Evolutionary conservation across 768 basidiomycete genomes (phyloP), one percentile per base, ranked within the genome.

Genomic region (Mycena indigotica): DNA sequence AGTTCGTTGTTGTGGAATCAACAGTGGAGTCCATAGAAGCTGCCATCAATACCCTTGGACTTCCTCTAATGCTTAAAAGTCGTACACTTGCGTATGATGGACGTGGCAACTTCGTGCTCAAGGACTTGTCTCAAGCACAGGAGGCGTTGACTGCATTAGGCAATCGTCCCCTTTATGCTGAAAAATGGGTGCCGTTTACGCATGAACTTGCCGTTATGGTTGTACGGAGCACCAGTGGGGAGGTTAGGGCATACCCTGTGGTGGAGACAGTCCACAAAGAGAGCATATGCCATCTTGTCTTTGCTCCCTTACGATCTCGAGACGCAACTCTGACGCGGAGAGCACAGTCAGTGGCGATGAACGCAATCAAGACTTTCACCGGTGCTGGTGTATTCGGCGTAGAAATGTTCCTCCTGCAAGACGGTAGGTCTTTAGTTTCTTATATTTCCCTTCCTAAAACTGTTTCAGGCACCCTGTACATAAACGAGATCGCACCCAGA

Each of bases 121-220:
- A 80, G 19, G 76, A 84, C 17, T 58, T 81, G 8, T 72, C 77
- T 8, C 77, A 89, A 28, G 78, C 78, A 2, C 72, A 76, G 46
- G 77, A 84, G 17, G 81, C 84, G 1, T 77, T 85, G 29, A 60
- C 74, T 1, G 70, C 76, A 1, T 83, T 93, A 15, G 80, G 78
- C 2, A 79, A 86, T 55, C 78, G 91, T 2, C 87, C 90, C 0
- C 75, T 98, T 3, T 99, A 98, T 66, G 96, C 94, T 0, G 97
- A 99, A 70, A 90, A 88, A 67, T 97, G 93, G 89, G 90, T 95
- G 0, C 84, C 87, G 0, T 98, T 98, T 67, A 73, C 76, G 15
- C 88, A 87, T 65, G 97, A 98, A 71, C 87, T 98, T 29, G 95
- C 97, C 0, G 94, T 98, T 30, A 97, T 99, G 91, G 97, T 98